Base-by-base conservation (phyloP, 2,329 filamentous ascomycete species). In the Dryadomyces quercus-mongolicae region DNA sequence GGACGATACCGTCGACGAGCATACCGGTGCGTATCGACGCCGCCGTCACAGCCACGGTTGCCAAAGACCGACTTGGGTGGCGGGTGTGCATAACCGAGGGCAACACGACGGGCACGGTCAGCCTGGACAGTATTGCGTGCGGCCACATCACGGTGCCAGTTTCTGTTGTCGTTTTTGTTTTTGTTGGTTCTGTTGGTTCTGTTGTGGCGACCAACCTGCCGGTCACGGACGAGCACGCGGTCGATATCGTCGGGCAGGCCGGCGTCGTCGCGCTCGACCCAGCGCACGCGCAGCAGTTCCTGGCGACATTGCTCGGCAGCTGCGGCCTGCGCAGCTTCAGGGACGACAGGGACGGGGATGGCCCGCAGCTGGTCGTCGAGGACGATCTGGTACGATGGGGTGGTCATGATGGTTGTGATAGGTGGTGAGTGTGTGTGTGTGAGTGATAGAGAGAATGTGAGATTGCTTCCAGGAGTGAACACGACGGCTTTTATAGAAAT, bases 81-180 rank as follows among this genome's bases (percentile, higher is more conserved):
- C 9, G 59, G 60, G 42, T 43, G 49, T 5, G 43, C 22, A 21
- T 56, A 49, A 36, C 57, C 53, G 22, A 61, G 52, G n/a, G 54
- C 55, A 7, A 59, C 20, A 12, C 60, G 59, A 1, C 60, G 58
- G 1, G 54, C 49, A 2, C 59, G 57, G 55, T 62, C 60, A 15
- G 61, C 53, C 22, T 52, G 38, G 48, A 60, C 22, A 31, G 53
- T 38, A 31, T 51, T 36, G 47, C n/a, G 54, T n/a, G 49, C 15
- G 3, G 38, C 22, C 49, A 43, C 15, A 5, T 42, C 13, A 2
- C 18, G 18, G 36, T 18, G 15, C 49, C 22, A 6, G 20, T 53
- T 21, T 13, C 5, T 47, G 45, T 15, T 47, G 20, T 22, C 31
- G 20, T 4, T 6, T 4, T 20, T 31, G n/a, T n/a, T n/a, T n/a